Conservation (phyloP, 1,139 yeast species). For the Pichia sp. region DNA sequence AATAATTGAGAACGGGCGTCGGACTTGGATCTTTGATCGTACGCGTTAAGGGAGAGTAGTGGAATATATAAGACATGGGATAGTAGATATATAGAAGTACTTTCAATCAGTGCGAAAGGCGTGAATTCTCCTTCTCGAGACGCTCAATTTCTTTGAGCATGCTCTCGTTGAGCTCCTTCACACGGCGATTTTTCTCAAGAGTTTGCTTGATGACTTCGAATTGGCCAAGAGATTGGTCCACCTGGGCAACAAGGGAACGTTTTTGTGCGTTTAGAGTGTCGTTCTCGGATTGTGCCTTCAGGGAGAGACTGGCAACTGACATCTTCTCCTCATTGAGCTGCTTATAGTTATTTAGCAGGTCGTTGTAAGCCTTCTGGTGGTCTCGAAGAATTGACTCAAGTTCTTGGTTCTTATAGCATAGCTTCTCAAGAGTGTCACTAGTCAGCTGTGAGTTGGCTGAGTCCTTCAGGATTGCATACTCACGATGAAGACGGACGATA, state of each 20-base stretch:
- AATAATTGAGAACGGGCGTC: no score
- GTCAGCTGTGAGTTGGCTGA: constrained; percentile 6
- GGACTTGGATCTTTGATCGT: no score
- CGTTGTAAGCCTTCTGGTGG: constrained; percentile 16
- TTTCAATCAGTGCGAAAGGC: no score
- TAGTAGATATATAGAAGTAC: no score
- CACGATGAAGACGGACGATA: constrained; percentile 9
- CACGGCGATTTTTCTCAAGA: constrained; percentile 25
- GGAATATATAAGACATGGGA: no score
- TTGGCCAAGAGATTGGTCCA: constrained; percentile 19
- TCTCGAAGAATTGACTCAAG: constrained; percentile 1
- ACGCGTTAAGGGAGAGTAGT: no score
- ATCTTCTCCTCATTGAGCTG: constrained; percentile 26
- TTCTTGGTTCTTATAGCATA: constrained; percentile 6
- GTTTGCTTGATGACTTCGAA: constrained; percentile 26
- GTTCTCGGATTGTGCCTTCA: constrained; percentile 17
- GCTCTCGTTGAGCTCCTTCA: constrained; percentile 21
- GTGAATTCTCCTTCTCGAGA: constrained; percentile 13
- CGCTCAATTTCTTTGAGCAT: constrained; percentile 22
- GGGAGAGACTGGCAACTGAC: constrained; percentile 19
- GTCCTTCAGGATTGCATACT: constrained; percentile 8
- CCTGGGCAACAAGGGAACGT: constrained; percentile 13
- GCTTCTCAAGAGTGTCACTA: constrained; percentile 7
- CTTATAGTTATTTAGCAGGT: constrained; percentile 25
- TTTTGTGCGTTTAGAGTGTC: constrained; percentile 14